These are phyloP conservation scores for Flaveria bidentis DNA, from an alignment of 129 eudicot species.

Conservation along the genomic window DNA sequence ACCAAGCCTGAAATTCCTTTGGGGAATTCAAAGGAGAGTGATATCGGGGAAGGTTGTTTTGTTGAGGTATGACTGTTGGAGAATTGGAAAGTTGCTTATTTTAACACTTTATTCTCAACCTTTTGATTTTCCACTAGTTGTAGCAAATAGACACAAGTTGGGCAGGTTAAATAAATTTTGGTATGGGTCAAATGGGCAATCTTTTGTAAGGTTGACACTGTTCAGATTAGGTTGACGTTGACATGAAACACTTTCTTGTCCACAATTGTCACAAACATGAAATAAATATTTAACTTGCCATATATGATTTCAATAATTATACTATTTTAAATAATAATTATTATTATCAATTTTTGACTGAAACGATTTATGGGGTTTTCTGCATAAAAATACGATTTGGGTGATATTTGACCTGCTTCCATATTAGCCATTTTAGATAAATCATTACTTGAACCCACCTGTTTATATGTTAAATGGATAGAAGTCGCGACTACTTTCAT, in stretches of 20 bases:
- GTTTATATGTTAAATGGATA: neutral
- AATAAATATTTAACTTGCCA: neutral
- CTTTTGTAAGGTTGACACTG: neutral
- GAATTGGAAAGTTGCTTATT: conserved; percentile 1
- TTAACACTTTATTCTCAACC: conserved; percentile 4
- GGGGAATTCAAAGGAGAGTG: conserved; percentile 27
- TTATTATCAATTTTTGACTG: neutral
- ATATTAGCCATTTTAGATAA: neutral
- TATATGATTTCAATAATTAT: neutral
- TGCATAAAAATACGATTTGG: conserved; percentile 7
- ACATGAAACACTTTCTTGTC: neutral
- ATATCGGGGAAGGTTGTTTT: conserved; percentile 59
- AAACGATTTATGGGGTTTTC: conserved; percentile 4
- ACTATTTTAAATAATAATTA: neutral
- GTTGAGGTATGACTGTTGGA: conserved; percentile 73
- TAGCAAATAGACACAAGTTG: neutral
- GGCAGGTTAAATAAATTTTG: neutral
- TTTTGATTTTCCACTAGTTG: conserved; percentile 1
- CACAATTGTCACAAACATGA: neutral
- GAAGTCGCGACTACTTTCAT: conserved; percentile 8
- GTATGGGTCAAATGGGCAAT: conserved; percentile 8
- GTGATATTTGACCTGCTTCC: neutral
- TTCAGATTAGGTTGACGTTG: neutral
- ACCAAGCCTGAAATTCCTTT: conserved; percentile 17
- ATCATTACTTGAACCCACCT: neutral